phyloP scores from a whole-genome alignment of 1,284 basidiomycete species.

The Blastosporella zonata region DNA sequence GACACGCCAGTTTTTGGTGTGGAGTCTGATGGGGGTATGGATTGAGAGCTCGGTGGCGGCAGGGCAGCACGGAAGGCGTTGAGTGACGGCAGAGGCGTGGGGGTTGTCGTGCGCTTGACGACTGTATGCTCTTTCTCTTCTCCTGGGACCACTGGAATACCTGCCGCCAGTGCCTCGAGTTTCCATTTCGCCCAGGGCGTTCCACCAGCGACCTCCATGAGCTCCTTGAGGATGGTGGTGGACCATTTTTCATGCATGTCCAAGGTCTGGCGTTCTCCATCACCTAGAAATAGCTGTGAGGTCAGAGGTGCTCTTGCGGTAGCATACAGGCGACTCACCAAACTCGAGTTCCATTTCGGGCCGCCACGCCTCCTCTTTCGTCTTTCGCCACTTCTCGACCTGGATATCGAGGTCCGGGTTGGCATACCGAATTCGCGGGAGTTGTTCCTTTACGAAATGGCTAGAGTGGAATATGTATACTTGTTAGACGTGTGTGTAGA shows the following conservation, averaged over 20 bases:
- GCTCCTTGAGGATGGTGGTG: conserved; percentile 57
- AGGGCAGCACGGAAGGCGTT: conserved; percentile 21
- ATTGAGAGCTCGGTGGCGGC: conserved; percentile 3
- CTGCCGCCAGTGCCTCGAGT: conserved; percentile 40
- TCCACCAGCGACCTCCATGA: conserved; percentile 65
- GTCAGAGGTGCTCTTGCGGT: neutral
- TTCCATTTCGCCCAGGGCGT: conserved; percentile 59
- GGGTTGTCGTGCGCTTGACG: conserved; percentile 11
- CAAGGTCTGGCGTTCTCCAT: conserved; percentile 49
- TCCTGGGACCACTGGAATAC: conserved; percentile 46
- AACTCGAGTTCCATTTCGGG: conserved; percentile 59
- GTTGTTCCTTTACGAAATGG: conserved; percentile 71
- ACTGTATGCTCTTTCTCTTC: conserved; percentile 27
- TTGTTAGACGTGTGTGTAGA: neutral
- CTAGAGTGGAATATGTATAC: conserved; percentile 32
- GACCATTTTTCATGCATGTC: conserved; percentile 67
- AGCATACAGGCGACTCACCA: conserved; percentile 43
- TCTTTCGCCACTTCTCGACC: conserved; percentile 51
- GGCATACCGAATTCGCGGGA: conserved; percentile 70
- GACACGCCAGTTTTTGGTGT: conserved; percentile 41
- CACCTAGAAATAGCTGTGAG: conserved; percentile 33
- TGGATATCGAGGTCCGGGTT: conserved; percentile 62
- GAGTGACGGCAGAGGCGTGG: conserved; percentile 22
- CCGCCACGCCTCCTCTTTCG: conserved; percentile 50
- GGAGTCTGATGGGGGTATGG: conserved; percentile 7